Percentiles rank a stretch among this genome's conserved stretches.
Conservation (phyloP, 2,329 filamentous ascomycete genomes). For the Ophioceras dolichostomum region DNA sequence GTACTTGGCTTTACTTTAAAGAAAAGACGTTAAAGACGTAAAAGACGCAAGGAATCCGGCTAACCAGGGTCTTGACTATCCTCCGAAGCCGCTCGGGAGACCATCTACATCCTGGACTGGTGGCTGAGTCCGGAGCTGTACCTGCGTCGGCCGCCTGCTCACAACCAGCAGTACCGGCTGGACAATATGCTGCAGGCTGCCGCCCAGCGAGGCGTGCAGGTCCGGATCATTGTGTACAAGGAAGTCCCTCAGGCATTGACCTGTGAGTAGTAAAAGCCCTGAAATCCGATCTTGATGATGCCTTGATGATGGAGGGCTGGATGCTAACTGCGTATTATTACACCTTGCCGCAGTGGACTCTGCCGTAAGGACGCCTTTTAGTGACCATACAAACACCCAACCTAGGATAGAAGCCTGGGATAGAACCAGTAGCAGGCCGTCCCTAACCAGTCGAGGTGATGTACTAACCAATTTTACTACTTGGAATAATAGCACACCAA, state of each 20-base stretch:
- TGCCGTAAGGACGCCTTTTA: not conserved
- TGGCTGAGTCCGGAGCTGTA: conserved; percentile 87
- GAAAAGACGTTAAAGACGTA: not conserved
- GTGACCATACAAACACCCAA: not conserved
- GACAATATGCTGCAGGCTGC: conserved; percentile 74
- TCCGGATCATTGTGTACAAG: conserved; percentile 87
- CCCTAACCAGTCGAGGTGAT: too few species aligned
- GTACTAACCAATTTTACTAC: too few species aligned
- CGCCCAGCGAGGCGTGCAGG: conserved; percentile 69
- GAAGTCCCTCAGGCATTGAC: conserved; percentile 75
- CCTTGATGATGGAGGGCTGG: too few species aligned
- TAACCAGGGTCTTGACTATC: not conserved
- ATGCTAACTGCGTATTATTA: conserved; percentile 34
- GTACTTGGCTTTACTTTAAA: not conserved
- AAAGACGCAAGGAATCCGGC: too few species aligned
- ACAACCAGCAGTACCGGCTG: conserved; percentile 72
- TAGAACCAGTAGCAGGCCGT: too few species aligned
- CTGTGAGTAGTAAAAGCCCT: conserved; percentile 53
- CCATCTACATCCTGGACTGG: conserved; percentile 81
- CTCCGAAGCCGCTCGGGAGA: conserved; percentile 50
- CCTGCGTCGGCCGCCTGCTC: conserved; percentile 67
- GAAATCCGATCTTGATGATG: too few species aligned
- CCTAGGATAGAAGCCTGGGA: not conserved
- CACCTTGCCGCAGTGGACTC: conserved; percentile 4
- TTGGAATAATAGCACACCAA: conserved; percentile 66